A percentile compares a stretch with the other conserved stretches of the same genome.
These are phyloP conservation scores for Hortiboletus campestris DNA, from an alignment of 768 basidiomycete species.

Conservation along the genomic window DNA sequence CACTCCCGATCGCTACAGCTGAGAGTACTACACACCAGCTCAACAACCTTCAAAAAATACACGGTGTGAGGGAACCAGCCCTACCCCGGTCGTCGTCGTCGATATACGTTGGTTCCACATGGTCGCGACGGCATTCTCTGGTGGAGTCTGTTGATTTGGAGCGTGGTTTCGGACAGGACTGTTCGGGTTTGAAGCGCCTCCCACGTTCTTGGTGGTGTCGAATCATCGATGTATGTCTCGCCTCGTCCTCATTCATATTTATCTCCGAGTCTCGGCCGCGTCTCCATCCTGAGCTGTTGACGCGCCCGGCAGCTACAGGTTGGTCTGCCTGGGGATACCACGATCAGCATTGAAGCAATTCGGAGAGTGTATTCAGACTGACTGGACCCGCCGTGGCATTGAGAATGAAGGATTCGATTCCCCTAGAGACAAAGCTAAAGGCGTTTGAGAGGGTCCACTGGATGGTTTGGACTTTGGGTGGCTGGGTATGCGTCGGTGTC, in stretches of 20 bases:
- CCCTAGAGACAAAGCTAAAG: conserved; percentile 65
- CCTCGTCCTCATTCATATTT: conserved; percentile 14
- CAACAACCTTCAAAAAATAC: conserved; percentile 1
- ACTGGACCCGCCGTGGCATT: conserved; percentile 50
- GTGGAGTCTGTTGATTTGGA: conserved; percentile 21
- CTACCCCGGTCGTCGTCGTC: conserved; percentile 24
- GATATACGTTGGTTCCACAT: not conserved
- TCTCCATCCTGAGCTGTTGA: conserved; percentile 8
- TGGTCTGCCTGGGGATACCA: conserved; percentile 15
- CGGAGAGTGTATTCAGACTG: conserved; percentile 6
- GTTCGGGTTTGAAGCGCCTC: conserved; percentile 5
- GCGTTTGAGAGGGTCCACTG: conserved; percentile 56
- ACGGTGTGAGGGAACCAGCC: not conserved
- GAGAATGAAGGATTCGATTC: conserved; percentile 67
- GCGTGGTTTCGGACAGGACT: conserved; percentile 12
- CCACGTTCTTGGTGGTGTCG: conserved; percentile 10
- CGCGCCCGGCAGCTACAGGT: conserved; percentile 7
- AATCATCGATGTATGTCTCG: conserved; percentile 2
- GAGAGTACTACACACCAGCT: conserved; percentile 19
- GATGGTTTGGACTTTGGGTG: conserved; percentile 4
- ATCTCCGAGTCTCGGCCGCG: conserved; percentile 6
- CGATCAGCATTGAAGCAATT: conserved; percentile 2
- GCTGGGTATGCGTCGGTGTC: conserved; percentile 2
- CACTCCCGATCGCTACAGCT: conserved; percentile 19
- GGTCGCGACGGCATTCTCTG: conserved; percentile 1